Conservation (phyloP, 305 asterid species). For the Rubia balearica region DNA sequence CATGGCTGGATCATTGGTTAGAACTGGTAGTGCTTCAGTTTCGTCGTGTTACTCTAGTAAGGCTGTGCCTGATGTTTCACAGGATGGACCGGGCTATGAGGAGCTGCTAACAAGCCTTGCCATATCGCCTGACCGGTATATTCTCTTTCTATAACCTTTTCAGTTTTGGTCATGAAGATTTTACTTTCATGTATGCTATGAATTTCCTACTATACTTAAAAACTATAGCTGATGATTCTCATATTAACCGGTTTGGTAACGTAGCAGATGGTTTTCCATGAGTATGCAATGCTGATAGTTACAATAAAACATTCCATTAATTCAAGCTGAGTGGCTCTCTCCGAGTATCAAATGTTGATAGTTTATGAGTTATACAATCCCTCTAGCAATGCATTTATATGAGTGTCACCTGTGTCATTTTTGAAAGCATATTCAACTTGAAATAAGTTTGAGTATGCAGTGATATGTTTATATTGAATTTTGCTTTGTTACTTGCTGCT, state of each 20-base stretch:
- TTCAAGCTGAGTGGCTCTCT: too few species aligned
- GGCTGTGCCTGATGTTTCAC: slow-evolving; percentile 29
- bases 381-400: not conserved
- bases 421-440: not conserved
- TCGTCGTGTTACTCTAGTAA: slow-evolving; percentile 49
- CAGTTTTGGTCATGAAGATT: not conserved
- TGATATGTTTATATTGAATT: not conserved
- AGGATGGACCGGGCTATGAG: slow-evolving; percentile 35
- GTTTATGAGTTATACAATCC: not conserved
- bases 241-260: not conserved
- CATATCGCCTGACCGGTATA: slow-evolving; percentile 48
- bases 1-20: slow-evolving; percentile 23
- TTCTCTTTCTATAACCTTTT: slow-evolving; percentile 8
- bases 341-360: not conserved
- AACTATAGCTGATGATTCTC: not conserved
- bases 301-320: too few species aligned
- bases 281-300: not conserved
- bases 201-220: not conserved
- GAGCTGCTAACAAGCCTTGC: slow-evolving; percentile 45
- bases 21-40: slow-evolving; percentile 28
- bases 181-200: not conserved
- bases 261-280: not conserved
- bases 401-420: not conserved
- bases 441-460: not conserved
- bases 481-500: slow-evolving; percentile 5